phyloP scores from a whole-genome alignment of 2,329 filamentous ascomycete genomes.

The Xylariaceae sp. region DNA sequence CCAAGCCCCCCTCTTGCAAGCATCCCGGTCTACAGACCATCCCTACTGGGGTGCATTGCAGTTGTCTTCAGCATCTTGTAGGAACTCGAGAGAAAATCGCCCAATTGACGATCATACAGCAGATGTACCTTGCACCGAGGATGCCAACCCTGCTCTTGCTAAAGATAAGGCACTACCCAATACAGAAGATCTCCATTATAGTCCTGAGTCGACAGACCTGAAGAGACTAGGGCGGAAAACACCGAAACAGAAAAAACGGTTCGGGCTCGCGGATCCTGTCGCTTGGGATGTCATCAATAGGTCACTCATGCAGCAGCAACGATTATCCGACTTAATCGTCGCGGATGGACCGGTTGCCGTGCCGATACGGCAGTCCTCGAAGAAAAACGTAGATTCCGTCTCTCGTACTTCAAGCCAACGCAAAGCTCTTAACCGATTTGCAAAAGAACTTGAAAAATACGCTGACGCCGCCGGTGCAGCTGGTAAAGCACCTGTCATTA shows the following conservation, averaged over 20 bases:
- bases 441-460: constrained; percentile 51
- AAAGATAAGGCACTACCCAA: neutral
- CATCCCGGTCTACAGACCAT: constrained; percentile 33
- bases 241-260: constrained; percentile 38
- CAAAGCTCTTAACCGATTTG: constrained; percentile 50
- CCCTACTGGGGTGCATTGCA: constrained; percentile 40
- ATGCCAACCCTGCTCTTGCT: neutral
- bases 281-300: constrained; percentile 54
- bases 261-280: constrained; percentile 46
- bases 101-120: neutral
- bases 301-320: constrained; percentile 53
- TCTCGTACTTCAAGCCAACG: constrained; percentile 54
- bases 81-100: constrained; percentile 5
- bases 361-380: constrained; percentile 7
- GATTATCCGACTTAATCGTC: constrained; percentile 46
- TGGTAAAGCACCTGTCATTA: constrained; percentile 48
- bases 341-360: constrained; percentile 23
- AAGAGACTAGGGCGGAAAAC: constrained; percentile 25
- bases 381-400: constrained; percentile 23
- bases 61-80: constrained; percentile 27
- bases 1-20: constrained; percentile 36
- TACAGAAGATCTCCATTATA: neutral
- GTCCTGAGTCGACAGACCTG: constrained; percentile 4
- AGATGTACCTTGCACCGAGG: neutral
- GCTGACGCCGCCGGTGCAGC: constrained; percentile 47